Evolutionary conservation across 371 early-diverging fungal genomes (phyloP).

Genomic region (Syncephalastrum racemosum): DNA sequence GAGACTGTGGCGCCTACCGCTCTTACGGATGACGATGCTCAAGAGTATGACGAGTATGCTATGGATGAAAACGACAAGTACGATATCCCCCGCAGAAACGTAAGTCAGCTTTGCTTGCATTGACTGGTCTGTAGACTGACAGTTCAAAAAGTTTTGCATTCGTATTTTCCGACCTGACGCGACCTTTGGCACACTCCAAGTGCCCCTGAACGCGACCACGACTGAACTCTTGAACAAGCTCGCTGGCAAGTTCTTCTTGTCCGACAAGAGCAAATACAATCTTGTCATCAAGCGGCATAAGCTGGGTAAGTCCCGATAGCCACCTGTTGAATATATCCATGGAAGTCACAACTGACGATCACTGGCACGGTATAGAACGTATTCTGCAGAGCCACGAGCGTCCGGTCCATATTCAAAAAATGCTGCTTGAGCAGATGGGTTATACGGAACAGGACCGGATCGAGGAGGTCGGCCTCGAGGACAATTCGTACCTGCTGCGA

Average conservation of each 20-base stretch:
- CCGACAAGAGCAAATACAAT: conserved; percentile 71
- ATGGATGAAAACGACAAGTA: conserved; percentile 28
- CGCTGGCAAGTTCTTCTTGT: conserved; percentile 76
- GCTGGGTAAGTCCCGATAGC: conserved; percentile 50
- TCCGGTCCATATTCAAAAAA: conserved; percentile 71
- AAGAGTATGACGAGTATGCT: conserved; percentile 42
- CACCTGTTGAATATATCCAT: too few species aligned
- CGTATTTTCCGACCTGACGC: conserved; percentile 69
- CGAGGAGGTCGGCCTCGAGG: conserved; percentile 75
- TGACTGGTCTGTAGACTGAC: not conserved
- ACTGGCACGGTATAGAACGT: conserved; percentile 47
- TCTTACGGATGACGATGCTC: conserved; percentile 24
- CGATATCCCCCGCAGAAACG: conserved; percentile 33
- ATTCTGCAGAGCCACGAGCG: conserved; percentile 65
- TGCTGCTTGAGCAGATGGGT: conserved; percentile 73
- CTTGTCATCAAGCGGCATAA: conserved; percentile 63
- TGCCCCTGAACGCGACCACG: conserved; percentile 65
- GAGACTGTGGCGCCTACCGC: conserved; percentile 11
- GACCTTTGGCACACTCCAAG: conserved; percentile 76
- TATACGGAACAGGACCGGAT: conserved; percentile 77
- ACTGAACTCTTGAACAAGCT: conserved; percentile 69
- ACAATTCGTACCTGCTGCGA: conserved; percentile 79
- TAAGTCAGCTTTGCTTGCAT: conserved; percentile 6
- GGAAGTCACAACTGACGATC: not conserved
- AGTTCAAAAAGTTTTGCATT: conserved; percentile 44